Evolutionary conservation across 2,329 filamentous ascomycete species (phyloP).

Genomic region (Daldinia sp.): DNA sequence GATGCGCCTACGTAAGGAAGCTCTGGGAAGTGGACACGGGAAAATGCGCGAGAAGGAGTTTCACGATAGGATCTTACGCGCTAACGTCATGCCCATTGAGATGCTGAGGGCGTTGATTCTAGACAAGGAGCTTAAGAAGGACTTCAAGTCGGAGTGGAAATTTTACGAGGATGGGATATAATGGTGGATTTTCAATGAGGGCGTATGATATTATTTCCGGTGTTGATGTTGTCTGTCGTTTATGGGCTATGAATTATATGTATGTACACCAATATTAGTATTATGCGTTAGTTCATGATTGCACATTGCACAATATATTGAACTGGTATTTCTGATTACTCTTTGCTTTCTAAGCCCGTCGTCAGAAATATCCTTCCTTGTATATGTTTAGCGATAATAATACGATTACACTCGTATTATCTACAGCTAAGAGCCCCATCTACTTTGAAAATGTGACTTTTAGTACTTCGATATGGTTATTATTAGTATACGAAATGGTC

Average conservation of each 20-base stretch:
- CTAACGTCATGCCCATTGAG: conserved; percentile 68
- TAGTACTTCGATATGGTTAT: conserved; percentile 2
- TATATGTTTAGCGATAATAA: neutral
- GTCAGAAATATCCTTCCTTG: neutral
- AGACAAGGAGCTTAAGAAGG: conserved; percentile 55
- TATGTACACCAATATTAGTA: neutral
- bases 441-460: neutral
- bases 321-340: neutral
- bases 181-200: neutral
- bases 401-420: neutral
- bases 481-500: conserved; percentile 55
- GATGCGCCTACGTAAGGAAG: conserved; percentile 62
- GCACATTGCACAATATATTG: neutral
- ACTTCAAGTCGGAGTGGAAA: conserved; percentile 63
- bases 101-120: conserved; percentile 63
- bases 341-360: no score
- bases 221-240: neutral
- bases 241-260: neutral
- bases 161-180: conserved; percentile 57
- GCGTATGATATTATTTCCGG: neutral
- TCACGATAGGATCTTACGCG: conserved; percentile 64
- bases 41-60: conserved; percentile 64
- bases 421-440: neutral
- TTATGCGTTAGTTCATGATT: neutral
- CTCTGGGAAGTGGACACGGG: conserved; percentile 53